phyloP scores from a whole-genome alignment of 2,329 filamentous ascomycete genomes.

The Pseudogymnoascus destructans region DNA sequence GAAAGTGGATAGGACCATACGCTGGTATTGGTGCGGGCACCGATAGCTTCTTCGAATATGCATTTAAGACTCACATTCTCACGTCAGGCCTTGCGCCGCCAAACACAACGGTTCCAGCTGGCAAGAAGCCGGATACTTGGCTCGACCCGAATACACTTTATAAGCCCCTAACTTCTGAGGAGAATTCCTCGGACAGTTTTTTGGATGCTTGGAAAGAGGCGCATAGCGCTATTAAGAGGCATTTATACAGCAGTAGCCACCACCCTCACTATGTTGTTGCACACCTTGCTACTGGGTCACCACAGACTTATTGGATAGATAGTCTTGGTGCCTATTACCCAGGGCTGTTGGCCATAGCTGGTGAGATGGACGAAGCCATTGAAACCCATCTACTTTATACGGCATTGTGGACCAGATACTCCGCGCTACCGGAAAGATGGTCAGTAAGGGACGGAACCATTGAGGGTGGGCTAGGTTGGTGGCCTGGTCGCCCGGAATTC shows the following conservation, averaged over 20 bases:
- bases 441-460: slow-evolving; percentile 73
- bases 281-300: slow-evolving; percentile 75
- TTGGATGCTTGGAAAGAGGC: slow-evolving; percentile 73
- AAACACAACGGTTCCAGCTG: slow-evolving; percentile 30
- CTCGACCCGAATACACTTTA: slow-evolving; percentile 53
- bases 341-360: slow-evolving; percentile 71
- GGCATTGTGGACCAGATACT: slow-evolving; percentile 87
- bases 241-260: slow-evolving; percentile 74
- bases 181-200: slow-evolving; percentile 66
- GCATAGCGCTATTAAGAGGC: slow-evolving; percentile 75
- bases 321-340: slow-evolving; percentile 93
- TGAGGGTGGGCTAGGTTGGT: slow-evolving; percentile 82
- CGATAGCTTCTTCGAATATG: slow-evolving; percentile 98
- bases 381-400: slow-evolving; percentile 83
- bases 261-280: slow-evolving; percentile 90
- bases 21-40: slow-evolving; percentile 94
- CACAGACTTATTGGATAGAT: slow-evolving; percentile 88
- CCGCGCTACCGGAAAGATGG: slow-evolving; percentile 90
- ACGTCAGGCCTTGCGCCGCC: slow-evolving; percentile 60
- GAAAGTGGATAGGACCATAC: slow-evolving; percentile 75
- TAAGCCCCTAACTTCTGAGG: slow-evolving; percentile 44
- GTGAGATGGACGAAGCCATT: slow-evolving; percentile 81
- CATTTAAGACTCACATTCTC: slow-evolving; percentile 83
- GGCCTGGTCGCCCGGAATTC: slow-evolving; percentile 90
- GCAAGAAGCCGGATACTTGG: slow-evolving; percentile 29